Conservation (phyloP, 2,329 filamentous ascomycete species). For the Sarocladiaceae sp. region DNA sequence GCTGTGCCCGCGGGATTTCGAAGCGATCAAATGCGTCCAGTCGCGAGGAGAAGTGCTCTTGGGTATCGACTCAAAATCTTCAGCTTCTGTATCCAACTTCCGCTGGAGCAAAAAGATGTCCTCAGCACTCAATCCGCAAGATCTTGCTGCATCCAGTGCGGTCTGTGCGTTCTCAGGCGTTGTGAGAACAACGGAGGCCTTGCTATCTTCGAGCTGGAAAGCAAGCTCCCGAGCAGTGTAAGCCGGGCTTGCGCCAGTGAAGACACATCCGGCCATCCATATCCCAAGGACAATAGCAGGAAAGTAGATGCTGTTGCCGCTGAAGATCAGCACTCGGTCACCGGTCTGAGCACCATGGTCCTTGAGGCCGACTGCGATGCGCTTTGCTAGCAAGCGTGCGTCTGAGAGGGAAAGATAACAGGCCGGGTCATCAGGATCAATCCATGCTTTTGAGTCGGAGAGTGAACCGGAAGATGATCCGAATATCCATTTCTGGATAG, state of each 20-base stretch:
- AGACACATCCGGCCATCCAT: slow-evolving; percentile 71
- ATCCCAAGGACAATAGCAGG: slow-evolving; percentile 65
- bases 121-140: slow-evolving; percentile 46
- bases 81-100: neutral
- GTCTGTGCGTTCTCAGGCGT: slow-evolving; percentile 53
- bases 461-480: slow-evolving; percentile 38
- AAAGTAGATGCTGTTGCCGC: slow-evolving; percentile 67
- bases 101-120: slow-evolving; percentile 60
- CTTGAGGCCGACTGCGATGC: slow-evolving; percentile 62
- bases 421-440: slow-evolving; percentile 61
- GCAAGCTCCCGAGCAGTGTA: slow-evolving; percentile 65
- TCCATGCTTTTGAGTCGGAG: slow-evolving; percentile 39
- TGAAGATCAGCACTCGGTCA: slow-evolving; percentile 68
- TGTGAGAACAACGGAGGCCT: slow-evolving; percentile 61
- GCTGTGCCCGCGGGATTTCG: slow-evolving; percentile 40
- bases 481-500: slow-evolving; percentile 51
- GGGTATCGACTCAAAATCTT: neutral
- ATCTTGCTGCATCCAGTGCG: slow-evolving; percentile 58
- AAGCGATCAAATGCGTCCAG: slow-evolving; percentile 58
- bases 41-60: slow-evolving; percentile 20
- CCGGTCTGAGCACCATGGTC: slow-evolving; percentile 58
- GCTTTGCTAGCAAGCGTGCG: slow-evolving; percentile 65
- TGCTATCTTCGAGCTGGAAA: slow-evolving; percentile 68
- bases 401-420: slow-evolving; percentile 57
- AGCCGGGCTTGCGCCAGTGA: slow-evolving; percentile 67